Evolutionary conservation across 1,284 basidiomycete genomes (phyloP).

Genomic region (Ustilago bromivora): DNA sequence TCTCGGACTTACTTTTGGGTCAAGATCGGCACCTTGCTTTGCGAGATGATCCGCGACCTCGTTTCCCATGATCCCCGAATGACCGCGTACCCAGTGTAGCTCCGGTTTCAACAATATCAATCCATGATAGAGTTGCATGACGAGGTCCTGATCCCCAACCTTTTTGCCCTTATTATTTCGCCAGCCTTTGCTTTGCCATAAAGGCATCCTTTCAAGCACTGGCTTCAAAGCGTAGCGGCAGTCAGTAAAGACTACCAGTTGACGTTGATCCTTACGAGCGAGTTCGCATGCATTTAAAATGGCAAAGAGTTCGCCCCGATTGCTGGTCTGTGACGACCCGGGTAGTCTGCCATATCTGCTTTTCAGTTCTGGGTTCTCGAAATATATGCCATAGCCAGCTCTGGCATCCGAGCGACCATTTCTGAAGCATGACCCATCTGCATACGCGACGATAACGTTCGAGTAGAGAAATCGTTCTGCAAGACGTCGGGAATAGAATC

Average conservation of each 20-base stretch:
- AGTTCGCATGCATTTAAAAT: background rate
- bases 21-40: slow-evolving; percentile 39
- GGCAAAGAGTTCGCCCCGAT: background rate
- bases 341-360: background rate
- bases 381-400: slow-evolving; percentile 3
- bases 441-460: background rate
- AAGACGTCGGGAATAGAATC: background rate
- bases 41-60: slow-evolving; percentile 77
- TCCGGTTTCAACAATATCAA: slow-evolving; percentile 34
- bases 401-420: background rate
- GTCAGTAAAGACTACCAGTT: background rate
- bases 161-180: background rate
- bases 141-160: background rate
- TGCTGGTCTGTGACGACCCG: background rate
- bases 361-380: background rate
- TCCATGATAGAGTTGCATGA: background rate
- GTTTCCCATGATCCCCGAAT: slow-evolving; percentile 79
- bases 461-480: background rate
- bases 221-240: background rate
- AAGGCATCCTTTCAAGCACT: background rate
- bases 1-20: background rate
- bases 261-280: background rate
- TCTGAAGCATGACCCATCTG: background rate
- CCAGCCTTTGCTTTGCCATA: background rate
- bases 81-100: slow-evolving; percentile 79